Evolutionary conservation across 2,329 filamentous ascomycete genomes (phyloP).

Genomic region (Aureobasidium sp.): DNA sequence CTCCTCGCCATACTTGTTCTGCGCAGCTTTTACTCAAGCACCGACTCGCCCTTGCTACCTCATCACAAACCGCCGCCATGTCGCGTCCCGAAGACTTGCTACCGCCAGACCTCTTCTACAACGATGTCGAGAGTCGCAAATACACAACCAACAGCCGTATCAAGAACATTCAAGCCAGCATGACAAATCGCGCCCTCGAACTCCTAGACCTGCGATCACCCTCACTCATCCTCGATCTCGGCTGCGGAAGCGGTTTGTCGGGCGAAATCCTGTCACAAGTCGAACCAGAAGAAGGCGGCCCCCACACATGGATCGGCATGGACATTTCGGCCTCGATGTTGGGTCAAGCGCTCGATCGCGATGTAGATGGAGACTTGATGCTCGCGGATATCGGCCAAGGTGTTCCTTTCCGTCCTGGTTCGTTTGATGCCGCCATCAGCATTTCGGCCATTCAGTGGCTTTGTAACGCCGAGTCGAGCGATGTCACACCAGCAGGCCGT

Average conservation of each 20-base stretch:
- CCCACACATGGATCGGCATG: conserved; percentile 96
- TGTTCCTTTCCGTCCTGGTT: conserved; percentile 83
- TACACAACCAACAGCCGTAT: conserved; percentile 96
- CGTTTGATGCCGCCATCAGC: conserved; percentile 90
- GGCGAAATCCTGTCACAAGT: conserved; percentile 85
- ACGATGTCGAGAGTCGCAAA: conserved; percentile 90
- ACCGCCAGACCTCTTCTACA: conserved; percentile 94
- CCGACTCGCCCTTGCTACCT: too few species aligned
- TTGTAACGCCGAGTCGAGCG: conserved; percentile 86
- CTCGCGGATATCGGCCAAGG: conserved; percentile 94
- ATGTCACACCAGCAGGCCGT: conserved; percentile 71
- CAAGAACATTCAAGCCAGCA: conserved; percentile 86
- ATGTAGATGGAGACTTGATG: conserved; percentile 89
- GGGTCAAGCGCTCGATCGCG: conserved; percentile 84
- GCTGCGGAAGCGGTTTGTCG: conserved; percentile 88
- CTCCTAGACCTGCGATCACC: conserved; percentile 74
- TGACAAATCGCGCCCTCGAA: conserved; percentile 89
- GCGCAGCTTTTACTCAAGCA: too few species aligned
- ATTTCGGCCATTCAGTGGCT: conserved; percentile 98
- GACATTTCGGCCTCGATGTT: conserved; percentile 95
- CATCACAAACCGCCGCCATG: conserved; percentile 52
- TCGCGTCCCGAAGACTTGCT: conserved; percentile 94
- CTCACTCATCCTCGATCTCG: conserved; percentile 90
- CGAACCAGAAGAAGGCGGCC: conserved; percentile 63
- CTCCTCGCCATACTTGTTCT: too few species aligned